These are phyloP conservation scores for Elaeis guineensis DNA, from an alignment of 176 grass and related monocot species.

Conservation along the genomic window DNA sequence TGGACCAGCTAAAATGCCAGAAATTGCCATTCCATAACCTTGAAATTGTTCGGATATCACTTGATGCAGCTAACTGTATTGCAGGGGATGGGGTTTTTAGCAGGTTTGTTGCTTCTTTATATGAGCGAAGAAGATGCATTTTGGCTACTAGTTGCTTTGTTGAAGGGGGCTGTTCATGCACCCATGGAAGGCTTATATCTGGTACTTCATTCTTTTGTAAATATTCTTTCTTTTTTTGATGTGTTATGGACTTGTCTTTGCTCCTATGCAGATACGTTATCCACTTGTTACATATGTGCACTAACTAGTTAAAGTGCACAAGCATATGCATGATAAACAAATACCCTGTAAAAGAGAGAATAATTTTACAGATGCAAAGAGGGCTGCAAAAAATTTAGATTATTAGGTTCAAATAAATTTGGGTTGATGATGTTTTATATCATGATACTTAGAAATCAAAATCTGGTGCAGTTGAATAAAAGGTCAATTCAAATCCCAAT, in stretches of 20 bases:
- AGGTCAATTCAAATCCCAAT: too few relatives aligned
- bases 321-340: too few relatives aligned
- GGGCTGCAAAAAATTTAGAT: too few relatives aligned
- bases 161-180: constrained; percentile 93
- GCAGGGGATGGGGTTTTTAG: constrained; percentile 99
- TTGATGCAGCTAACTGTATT: not conserved
- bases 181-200: constrained; percentile 99
- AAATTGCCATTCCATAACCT: not conserved
- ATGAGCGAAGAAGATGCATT: constrained; percentile 99
- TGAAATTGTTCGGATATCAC: constrained; percentile 2
- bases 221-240: too few relatives aligned
- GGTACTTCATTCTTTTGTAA: constrained; percentile 38
- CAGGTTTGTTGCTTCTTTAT: constrained; percentile 83
- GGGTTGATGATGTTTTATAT: too few relatives aligned
- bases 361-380: too few relatives aligned
- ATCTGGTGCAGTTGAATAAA: too few relatives aligned
- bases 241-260: not conserved
- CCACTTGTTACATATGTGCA: too few relatives aligned
- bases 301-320: too few relatives aligned
- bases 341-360: too few relatives aligned
- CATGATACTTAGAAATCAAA: too few relatives aligned
- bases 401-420: too few relatives aligned
- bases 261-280: not conserved
- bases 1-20: not conserved
- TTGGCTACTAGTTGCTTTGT: constrained; percentile 90